Evolutionary conservation across 1,139 yeast genomes (phyloP).

Genomic region (Yamadazyma diospyri): DNA sequence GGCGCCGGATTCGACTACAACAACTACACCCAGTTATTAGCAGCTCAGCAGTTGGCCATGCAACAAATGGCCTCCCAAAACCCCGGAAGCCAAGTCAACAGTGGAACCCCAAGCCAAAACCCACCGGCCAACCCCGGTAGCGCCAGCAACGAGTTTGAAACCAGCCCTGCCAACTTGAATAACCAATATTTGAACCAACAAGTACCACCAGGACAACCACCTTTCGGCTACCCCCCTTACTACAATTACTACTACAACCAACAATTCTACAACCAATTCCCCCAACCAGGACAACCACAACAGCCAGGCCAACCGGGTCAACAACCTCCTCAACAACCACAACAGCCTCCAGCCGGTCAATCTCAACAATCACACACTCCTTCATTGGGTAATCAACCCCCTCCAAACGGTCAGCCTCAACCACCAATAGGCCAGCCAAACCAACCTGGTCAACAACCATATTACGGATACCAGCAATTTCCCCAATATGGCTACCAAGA

Average conservation of each 20-base stretch:
- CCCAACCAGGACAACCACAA: slow-evolving; percentile 9
- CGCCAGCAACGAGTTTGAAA: slow-evolving; percentile 4
- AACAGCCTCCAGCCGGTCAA: slow-evolving; percentile 8
- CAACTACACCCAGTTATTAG: slow-evolving; percentile 36
- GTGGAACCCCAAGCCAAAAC: neutral
- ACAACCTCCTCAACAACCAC: slow-evolving; percentile 9
- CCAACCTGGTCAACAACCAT: slow-evolving; percentile 20
- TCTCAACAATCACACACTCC: slow-evolving; percentile 16
- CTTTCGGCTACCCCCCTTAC: slow-evolving; percentile 7
- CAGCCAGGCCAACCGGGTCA: slow-evolving; percentile 17
- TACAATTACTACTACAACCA: slow-evolving; percentile 6
- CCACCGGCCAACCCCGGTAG: neutral
- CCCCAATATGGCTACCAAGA: slow-evolving; percentile 52
- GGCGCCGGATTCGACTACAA: slow-evolving; percentile 44
- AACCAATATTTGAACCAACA: slow-evolving; percentile 8
- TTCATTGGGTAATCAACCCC: slow-evolving; percentile 1
- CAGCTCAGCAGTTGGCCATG: slow-evolving; percentile 30
- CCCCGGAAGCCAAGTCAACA: slow-evolving; percentile 1
- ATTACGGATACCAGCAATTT: slow-evolving; percentile 46
- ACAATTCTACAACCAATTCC: slow-evolving; percentile 8
- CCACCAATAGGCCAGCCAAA: slow-evolving; percentile 12
- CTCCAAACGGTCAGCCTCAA: slow-evolving; percentile 16
- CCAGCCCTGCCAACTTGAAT: slow-evolving; percentile 8
- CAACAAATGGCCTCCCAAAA: slow-evolving; percentile 19
- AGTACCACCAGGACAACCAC: slow-evolving; percentile 8